Evolutionary conservation across 1,139 yeast species (phyloP).

Genomic region (Nematodospora anomalae): DNA sequence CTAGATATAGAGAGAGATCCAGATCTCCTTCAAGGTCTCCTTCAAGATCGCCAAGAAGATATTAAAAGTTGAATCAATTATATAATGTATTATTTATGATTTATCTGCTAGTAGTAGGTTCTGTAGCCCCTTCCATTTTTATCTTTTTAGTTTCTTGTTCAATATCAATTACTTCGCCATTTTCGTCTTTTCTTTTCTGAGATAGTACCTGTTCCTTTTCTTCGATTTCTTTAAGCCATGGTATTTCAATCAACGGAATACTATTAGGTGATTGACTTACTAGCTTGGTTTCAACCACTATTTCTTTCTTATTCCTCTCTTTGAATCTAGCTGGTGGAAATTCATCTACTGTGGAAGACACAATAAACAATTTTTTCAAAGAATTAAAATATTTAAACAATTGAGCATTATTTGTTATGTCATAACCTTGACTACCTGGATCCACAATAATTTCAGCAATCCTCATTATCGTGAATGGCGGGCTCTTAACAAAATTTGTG

Average conservation of each 20-base stretch:
- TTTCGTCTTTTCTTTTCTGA: constrained; percentile 11
- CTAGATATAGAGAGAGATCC: constrained; percentile 16
- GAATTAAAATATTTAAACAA: constrained; percentile 33
- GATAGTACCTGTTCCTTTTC: constrained; percentile 7
- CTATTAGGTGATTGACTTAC: constrained; percentile 14
- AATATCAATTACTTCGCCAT: constrained; percentile 7
- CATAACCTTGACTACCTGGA: constrained; percentile 38
- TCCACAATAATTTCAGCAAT: constrained; percentile 51
- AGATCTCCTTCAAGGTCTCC: constrained; percentile 18
- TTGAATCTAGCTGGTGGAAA: constrained; percentile 20
- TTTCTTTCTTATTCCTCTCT: background rate
- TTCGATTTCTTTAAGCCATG: constrained; percentile 44
- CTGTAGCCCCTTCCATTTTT: background rate
- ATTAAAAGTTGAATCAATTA: background rate
- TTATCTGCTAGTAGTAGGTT: background rate
- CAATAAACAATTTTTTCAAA: constrained; percentile 27
- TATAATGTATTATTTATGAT: background rate
- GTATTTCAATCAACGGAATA: constrained; percentile 38
- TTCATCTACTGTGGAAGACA: constrained; percentile 28
- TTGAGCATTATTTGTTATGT: constrained; percentile 27
- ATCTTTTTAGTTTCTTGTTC: constrained; percentile 10
- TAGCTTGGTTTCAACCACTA: constrained; percentile 1
- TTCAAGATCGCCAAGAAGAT: constrained; percentile 15
- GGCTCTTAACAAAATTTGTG: constrained; percentile 30
- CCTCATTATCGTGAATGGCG: constrained; percentile 62